These are phyloP conservation scores for Tylopilus sp. DNA, from an alignment of 768 basidiomycete species.

Conservation along the genomic window DNA sequence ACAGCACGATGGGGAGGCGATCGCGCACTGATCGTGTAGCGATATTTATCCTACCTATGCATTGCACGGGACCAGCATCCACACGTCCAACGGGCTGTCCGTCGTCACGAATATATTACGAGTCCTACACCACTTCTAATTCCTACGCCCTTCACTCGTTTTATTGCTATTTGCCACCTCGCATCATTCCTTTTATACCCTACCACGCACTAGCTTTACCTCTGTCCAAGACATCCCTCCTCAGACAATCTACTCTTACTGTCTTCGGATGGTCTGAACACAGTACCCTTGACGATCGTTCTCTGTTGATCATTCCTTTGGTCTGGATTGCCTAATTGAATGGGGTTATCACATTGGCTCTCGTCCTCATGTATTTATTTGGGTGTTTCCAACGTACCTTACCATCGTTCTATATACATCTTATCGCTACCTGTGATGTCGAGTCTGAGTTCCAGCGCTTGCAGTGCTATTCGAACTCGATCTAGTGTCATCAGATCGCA, in stretches of 20 bases:
- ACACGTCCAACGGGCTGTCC: neutral
- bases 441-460: too few species aligned
- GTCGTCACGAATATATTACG: neutral
- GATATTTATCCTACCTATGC: neutral
- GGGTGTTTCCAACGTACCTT: too few species aligned
- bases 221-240: neutral
- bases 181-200: slow-evolving; percentile 8
- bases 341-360: too few species aligned
- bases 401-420: too few species aligned
- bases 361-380: too few species aligned
- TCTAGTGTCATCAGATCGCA: too few species aligned
- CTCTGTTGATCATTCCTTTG: neutral
- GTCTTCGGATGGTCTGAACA: neutral
- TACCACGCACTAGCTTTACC: neutral
- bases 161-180: neutral
- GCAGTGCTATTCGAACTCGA: too few species aligned
- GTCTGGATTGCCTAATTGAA: too few species aligned
- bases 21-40: slow-evolving; percentile 13
- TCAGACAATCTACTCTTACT: neutral
- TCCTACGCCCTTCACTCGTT: slow-evolving; percentile 17
- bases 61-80: neutral
- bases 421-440: too few species aligned
- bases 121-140: neutral
- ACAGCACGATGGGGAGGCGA: slow-evolving; percentile 23
- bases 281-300: slow-evolving; percentile 12